Conservation (phyloP, 2,329 filamentous ascomycete genomes). For the Alternaria incomplexa region DNA sequence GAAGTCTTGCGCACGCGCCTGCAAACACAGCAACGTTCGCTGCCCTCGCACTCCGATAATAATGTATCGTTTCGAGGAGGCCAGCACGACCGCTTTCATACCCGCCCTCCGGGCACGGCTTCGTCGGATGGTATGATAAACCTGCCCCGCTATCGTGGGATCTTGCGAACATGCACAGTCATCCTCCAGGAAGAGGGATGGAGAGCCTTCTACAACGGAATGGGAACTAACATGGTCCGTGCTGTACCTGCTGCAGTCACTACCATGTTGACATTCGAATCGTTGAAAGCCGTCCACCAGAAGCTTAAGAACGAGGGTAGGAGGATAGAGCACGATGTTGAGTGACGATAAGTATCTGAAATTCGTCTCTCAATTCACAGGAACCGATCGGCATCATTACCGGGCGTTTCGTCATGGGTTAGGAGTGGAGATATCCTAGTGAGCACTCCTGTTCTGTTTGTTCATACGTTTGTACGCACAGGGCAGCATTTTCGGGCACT, state of each 20-base stretch:
- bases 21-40: conserved; percentile 85
- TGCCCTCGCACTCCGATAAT: conserved; percentile 54
- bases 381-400: conserved; percentile 12
- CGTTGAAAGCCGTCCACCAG: conserved; percentile 61
- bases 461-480: conserved; percentile 31
- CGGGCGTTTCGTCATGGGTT: conserved; percentile 24
- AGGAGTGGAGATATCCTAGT: conserved; percentile 23
- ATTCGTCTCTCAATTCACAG: neutral
- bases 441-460: conserved; percentile 25
- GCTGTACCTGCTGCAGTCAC: conserved; percentile 95
- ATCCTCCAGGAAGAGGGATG: conserved; percentile 93
- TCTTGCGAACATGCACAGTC: conserved; percentile 79
- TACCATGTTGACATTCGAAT: conserved; percentile 97
- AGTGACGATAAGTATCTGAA: neutral
- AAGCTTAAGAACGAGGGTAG: conserved; percentile 61
- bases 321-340: conserved; percentile 26
- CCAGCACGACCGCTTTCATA: conserved; percentile 48
- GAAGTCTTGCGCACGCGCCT: conserved; percentile 93
- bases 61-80: conserved; percentile 57
- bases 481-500: conserved; percentile 23
- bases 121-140: conserved; percentile 65
- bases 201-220: conserved; percentile 94
- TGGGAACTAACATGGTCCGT: conserved; percentile 97
- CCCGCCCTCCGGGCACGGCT: conserved; percentile 52
- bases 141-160: conserved; percentile 70